Percentiles rank a stretch among this genome's conserved stretches.
Conservation (phyloP, 306 rosid species). For the Geum urbanum region DNA sequence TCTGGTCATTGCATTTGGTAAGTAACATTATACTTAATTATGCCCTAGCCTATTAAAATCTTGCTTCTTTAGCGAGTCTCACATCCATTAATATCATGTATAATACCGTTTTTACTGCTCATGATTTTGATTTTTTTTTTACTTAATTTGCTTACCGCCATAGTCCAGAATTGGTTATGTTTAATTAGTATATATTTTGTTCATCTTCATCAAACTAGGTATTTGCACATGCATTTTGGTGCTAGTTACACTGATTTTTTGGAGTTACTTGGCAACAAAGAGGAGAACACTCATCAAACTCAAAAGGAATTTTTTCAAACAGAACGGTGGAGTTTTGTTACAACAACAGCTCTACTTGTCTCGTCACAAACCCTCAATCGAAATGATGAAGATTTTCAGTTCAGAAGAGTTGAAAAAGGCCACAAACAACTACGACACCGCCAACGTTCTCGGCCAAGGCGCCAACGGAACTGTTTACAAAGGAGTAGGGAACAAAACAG, state of each 20-base stretch:
- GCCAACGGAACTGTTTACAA: conserved; percentile 26
- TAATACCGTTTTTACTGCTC: no score
- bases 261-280: conserved; percentile 17
- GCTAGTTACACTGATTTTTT: not conserved
- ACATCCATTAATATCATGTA: not conserved
- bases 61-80: not conserved
- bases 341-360: conserved; percentile 17
- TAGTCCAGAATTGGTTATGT: not conserved
- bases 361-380: not conserved
- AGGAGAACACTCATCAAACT: conserved; percentile 8
- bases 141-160: no score
- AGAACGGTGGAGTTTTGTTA: conserved; percentile 24
- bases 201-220: not conserved
- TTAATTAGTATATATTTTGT: not conserved
- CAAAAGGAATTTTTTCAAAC: conserved; percentile 15
- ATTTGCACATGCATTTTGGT: not conserved
- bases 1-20: conserved; percentile 16
- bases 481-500: conserved; percentile 11
- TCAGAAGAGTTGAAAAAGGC: conserved; percentile 21
- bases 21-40: not conserved
- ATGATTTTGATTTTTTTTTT: no score
- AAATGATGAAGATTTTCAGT: conserved; percentile 7
- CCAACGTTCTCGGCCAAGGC: conserved; percentile 25
- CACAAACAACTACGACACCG: conserved; percentile 10
- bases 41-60: not conserved